These are phyloP conservation scores for Tanacetum coccineum DNA, from an alignment of 129 eudicot genomes.

Conservation along the genomic window DNA sequence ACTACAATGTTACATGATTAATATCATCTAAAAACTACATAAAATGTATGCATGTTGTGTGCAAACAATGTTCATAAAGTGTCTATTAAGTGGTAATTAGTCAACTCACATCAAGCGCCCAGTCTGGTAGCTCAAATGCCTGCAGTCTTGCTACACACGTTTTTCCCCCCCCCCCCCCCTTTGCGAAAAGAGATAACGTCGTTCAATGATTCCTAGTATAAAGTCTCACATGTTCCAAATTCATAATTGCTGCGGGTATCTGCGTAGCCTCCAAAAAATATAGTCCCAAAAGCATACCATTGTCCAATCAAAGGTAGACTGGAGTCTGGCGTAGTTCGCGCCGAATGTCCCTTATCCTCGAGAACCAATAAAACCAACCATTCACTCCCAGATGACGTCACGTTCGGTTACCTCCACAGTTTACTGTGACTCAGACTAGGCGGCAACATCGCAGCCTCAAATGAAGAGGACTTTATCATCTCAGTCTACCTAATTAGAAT, in stretches of 20 bases:
- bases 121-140: too few relatives aligned
- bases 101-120: constrained; percentile 85
- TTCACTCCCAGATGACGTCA: too few relatives aligned
- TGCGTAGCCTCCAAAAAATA: neutral
- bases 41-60: too few relatives aligned
- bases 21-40: neutral
- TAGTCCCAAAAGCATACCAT: constrained; percentile 52
- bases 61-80: neutral
- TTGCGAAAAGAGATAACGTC: constrained; percentile 84
- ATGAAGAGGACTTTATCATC: too few relatives aligned
- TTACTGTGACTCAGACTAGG: too few relatives aligned
- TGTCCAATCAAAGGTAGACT: constrained; percentile 91
- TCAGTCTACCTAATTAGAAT: too few relatives aligned
- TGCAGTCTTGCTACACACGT: constrained; percentile 60
- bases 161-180: too few relatives aligned
- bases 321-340: constrained; percentile 82
- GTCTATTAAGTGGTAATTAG: neutral
- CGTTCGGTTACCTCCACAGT: too few relatives aligned
- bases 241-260: too few relatives aligned
- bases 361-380: constrained; percentile 86
- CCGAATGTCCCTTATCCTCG: constrained; percentile 88
- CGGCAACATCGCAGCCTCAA: too few relatives aligned
- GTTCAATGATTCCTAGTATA: too few relatives aligned
- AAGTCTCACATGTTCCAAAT: too few relatives aligned
- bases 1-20: constrained; percentile 40